These are phyloP conservation scores for Clonostachys chloroleuca DNA, from an alignment of 2,329 filamentous ascomycete species.

Conservation along the genomic window DNA sequence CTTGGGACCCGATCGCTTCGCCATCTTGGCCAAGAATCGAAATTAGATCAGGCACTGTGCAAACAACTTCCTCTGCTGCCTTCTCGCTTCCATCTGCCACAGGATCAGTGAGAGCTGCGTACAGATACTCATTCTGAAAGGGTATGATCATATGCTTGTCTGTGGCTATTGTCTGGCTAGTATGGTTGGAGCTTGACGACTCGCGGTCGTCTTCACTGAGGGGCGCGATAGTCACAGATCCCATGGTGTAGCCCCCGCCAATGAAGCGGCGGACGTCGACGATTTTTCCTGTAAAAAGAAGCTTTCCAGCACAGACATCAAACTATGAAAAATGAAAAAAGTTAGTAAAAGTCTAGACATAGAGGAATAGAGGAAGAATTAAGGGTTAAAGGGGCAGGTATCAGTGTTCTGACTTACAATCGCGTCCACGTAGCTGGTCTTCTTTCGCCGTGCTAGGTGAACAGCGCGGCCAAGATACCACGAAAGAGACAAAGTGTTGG, in stretches of 20 bases:
- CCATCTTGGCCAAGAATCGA: slow-evolving; percentile 35
- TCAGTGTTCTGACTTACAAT: slow-evolving; percentile 33
- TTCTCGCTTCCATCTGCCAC: slow-evolving; percentile 7
- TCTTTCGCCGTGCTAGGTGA: slow-evolving; percentile 10
- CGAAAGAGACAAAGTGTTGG: slow-evolving; percentile 35
- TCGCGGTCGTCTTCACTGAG: slow-evolving; percentile 6
- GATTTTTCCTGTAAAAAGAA: slow-evolving; percentile 33
- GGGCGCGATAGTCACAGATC: slow-evolving; percentile 25
- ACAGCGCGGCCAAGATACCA: slow-evolving; percentile 53
- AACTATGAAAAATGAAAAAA: slow-evolving; percentile 20
- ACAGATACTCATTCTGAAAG: slow-evolving; percentile 36
- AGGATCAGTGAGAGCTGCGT: slow-evolving; percentile 24
- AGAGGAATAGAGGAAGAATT: no score
- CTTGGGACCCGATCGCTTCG: slow-evolving; percentile 43
- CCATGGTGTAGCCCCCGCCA: slow-evolving; percentile 33
- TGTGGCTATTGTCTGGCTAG: slow-evolving; percentile 3
- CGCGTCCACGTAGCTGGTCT: slow-evolving; percentile 28
- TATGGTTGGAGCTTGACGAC: neutral
- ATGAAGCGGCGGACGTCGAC: slow-evolving; percentile 29
- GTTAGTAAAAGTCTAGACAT: neutral
- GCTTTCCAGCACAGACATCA: slow-evolving; percentile 12
- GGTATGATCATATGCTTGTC: slow-evolving; percentile 29
- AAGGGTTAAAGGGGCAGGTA: neutral
- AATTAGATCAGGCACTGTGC: slow-evolving; percentile 28
- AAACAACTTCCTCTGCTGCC: slow-evolving; percentile 20